Base-by-base conservation (phyloP, 306 rosid species). In the Cyclanthera cordifolia region DNA sequence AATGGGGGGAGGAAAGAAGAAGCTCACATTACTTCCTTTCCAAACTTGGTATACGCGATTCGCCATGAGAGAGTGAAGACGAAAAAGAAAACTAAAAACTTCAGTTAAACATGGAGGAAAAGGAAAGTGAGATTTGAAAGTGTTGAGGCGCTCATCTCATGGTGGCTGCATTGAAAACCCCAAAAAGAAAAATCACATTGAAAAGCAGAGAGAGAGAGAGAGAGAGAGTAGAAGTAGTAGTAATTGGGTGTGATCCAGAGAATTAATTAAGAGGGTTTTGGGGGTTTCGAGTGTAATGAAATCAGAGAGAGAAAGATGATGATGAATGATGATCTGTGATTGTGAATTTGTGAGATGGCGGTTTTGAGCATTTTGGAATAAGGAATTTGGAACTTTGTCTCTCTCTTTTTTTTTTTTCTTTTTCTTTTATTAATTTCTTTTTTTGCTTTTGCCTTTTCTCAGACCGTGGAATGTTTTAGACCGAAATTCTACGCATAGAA, bases 11-110 rank as follows among this genome's bases (percentile, higher is more conserved):
- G 1, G 5, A 55, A 74, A 76, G 43, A 21, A 58, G 69, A 57
- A 52, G 55, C 90, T 85, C 78, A 91, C 97, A 80, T 91, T 91
- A 80, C 89, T 85, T 80, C 96, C 96, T 84, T 84, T 87, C 96
- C 97, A 91, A 74, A 80, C 87, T 87, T 91, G 86, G 81, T 87
- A 85, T 58, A 88, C 94, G 83, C 94, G 97, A 88, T 80, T 86
- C 30, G 95, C 95, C 97, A 90, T 90, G 83, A 76, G 77, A 78
- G 41, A 67, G 54, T 21, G 45, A 47, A 47, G 76, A 24, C 27
- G 30, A 30, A 53, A 53, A 72, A 5, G 65, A 75, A 71, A 72
- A 23, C 5, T 53, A 20, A 46, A 45, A 73, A 21, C 2, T 58
- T 17, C 28, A 45, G 72, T 85, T 82, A 77, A 13, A 67, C 67